These are phyloP conservation scores for Akanthomyces dipterigenus DNA, from an alignment of 2,329 filamentous ascomycete species.

Conservation along the genomic window DNA sequence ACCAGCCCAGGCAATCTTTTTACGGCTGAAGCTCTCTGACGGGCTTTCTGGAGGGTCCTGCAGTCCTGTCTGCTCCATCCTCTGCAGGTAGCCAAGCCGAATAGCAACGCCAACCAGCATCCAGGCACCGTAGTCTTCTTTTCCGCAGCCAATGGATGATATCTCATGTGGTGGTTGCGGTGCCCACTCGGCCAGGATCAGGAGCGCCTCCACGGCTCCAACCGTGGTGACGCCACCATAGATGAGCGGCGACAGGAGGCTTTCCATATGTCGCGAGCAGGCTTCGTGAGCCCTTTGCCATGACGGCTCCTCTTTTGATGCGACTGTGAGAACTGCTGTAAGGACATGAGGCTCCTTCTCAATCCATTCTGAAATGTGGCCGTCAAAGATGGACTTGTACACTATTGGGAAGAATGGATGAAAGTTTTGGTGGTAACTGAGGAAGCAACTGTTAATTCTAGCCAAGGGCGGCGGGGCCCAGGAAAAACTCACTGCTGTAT, in stretches of 20 bases:
- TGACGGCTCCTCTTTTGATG: constrained; percentile 62
- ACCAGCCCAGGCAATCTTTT: constrained; percentile 61
- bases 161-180: constrained; percentile 57
- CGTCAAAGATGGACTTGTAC: constrained; percentile 50
- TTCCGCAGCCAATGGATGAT: constrained; percentile 60
- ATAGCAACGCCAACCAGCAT: constrained; percentile 69
- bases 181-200: constrained; percentile 67
- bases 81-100: constrained; percentile 62
- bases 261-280: constrained; percentile 64
- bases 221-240: constrained; percentile 61
- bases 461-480: neutral
- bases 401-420: constrained; percentile 66
- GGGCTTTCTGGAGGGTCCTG: constrained; percentile 53
- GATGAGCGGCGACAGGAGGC: constrained; percentile 58
- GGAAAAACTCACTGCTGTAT: constrained; percentile 21
- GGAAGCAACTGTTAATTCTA: neutral
- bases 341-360: constrained; percentile 59
- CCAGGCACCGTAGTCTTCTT: constrained; percentile 69
- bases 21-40: constrained; percentile 53
- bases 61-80: constrained; percentile 62
- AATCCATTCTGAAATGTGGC: constrained; percentile 48
- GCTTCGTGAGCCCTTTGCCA: constrained; percentile 57
- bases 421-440: constrained; percentile 56
- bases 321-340: constrained; percentile 63
- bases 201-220: constrained; percentile 62